These are phyloP conservation scores for Kwoniella dendrophila DNA, from an alignment of 768 basidiomycete species.

Conservation along the genomic window DNA sequence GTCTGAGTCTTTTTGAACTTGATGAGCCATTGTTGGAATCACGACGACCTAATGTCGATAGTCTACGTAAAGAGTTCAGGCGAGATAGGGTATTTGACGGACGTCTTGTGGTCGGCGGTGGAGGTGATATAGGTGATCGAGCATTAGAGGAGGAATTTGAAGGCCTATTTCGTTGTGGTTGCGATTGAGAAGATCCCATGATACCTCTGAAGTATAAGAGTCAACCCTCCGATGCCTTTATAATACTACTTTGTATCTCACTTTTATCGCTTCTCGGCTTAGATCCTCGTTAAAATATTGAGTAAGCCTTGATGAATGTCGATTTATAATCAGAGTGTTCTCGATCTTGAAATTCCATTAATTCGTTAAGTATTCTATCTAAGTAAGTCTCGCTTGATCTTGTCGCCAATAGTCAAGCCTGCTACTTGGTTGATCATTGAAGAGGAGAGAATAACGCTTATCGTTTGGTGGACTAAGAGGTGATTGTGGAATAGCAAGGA, in stretches of 20 bases:
- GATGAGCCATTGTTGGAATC: not conserved
- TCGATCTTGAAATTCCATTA: too few species aligned
- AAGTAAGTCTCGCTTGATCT: too few species aligned
- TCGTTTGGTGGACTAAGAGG: not conserved
- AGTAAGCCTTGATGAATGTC: too few species aligned
- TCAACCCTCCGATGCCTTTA: not conserved
- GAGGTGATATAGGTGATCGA: not conserved
- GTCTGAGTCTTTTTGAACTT: conserved; percentile 21
- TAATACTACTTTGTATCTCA: too few species aligned
- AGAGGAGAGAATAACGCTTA: not conserved
- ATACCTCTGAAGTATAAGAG: not conserved
- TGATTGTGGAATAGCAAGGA: not conserved
- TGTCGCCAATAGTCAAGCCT: too few species aligned
- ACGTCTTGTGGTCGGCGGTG: not conserved
- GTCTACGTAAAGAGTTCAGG: conserved; percentile 18
- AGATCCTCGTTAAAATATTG: too few species aligned
- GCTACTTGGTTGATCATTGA: too few species aligned
- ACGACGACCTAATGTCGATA: conserved; percentile 19
- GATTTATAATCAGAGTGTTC: not conserved
- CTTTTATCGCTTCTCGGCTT: too few species aligned
- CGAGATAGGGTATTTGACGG: conserved; percentile 12
- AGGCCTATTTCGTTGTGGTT: not conserved
- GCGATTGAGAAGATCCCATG: conserved; percentile 27
- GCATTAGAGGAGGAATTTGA: not conserved
- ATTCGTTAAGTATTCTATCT: too few species aligned